Conservation (phyloP, 148 eudicot species). For the Drosera capensis region DNA sequence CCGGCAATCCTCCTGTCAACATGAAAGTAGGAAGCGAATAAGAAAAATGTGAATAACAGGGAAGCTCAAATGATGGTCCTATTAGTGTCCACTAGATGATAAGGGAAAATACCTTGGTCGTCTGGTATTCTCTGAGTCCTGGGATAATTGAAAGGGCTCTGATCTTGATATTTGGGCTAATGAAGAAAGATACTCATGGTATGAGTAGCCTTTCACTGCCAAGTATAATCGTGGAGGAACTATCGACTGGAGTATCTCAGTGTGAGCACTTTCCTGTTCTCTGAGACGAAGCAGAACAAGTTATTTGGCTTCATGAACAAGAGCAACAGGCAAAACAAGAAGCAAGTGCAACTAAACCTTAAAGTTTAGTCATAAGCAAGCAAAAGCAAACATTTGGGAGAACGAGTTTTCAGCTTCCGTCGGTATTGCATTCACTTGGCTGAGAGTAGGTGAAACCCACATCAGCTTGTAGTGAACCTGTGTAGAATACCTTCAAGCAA, state of each 20-base stretch:
- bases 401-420: too few relatives aligned
- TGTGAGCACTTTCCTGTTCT: conserved; percentile 24
- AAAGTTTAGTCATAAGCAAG: too few relatives aligned
- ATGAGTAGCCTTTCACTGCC: conserved; percentile 33
- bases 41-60: neutral
- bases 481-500: too few relatives aligned
- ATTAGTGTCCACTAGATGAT: conserved; percentile 2
- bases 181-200: conserved; percentile 54
- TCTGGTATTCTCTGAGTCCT: conserved; percentile 23
- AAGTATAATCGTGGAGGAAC: conserved; percentile 49
- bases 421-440: too few relatives aligned
- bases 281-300: conserved; percentile 26
- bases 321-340: neutral
- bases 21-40: conserved; percentile 1
- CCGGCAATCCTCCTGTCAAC: conserved; percentile 38
- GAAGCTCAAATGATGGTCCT: neutral
- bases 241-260: conserved; percentile 36
- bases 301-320: neutral
- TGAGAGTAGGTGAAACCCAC: too few relatives aligned
- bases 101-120: conserved; percentile 34
- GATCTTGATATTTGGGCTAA: conserved; percentile 69
- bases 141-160: conserved; percentile 54
- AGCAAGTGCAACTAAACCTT: too few relatives aligned
- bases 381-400: too few relatives aligned
- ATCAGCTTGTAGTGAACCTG: too few relatives aligned